Conservation (phyloP, 257 asterid species). For the Nicotiana paniculata region DNA sequence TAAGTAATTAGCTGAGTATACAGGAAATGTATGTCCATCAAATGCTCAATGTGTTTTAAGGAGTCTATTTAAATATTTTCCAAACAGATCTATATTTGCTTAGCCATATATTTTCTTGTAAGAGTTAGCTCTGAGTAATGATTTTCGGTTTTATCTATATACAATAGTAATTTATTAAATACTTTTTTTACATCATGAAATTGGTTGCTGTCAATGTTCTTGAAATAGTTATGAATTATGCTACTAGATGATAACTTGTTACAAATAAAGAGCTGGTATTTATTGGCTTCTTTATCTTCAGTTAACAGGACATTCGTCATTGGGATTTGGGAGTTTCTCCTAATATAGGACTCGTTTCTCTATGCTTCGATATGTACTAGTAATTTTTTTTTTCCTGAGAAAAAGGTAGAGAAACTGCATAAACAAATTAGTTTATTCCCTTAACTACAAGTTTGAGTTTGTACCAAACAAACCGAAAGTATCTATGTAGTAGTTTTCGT, state of each 20-base stretch:
- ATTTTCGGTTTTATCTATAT: neutral
- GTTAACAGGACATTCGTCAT: neutral
- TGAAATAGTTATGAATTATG: neutral
- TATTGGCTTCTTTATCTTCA: neutral
- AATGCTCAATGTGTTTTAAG: neutral
- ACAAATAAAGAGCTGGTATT: neutral
- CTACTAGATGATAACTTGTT: neutral
- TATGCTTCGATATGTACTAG: neutral
- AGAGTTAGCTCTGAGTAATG: neutral
- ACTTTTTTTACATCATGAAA: neutral
- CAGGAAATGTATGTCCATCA: neutral
- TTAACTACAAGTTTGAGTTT: neutral
- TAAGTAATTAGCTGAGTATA: neutral
- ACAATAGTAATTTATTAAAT: neutral
- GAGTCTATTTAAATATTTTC: neutral
- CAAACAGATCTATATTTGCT: neutral
- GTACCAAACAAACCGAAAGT: neutral
- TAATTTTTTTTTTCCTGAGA: neutral
- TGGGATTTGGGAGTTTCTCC: conserved; percentile 2
- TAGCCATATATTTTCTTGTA: neutral
- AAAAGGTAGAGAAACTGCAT: neutral
- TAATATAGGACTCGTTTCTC: neutral
- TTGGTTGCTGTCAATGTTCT: neutral
- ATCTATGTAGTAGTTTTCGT: neutral
- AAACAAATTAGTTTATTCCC: neutral